These are phyloP conservation scores for Metschnikowia lunata DNA, from an alignment of 805 yeast genomes.

Conservation along the genomic window DNA sequence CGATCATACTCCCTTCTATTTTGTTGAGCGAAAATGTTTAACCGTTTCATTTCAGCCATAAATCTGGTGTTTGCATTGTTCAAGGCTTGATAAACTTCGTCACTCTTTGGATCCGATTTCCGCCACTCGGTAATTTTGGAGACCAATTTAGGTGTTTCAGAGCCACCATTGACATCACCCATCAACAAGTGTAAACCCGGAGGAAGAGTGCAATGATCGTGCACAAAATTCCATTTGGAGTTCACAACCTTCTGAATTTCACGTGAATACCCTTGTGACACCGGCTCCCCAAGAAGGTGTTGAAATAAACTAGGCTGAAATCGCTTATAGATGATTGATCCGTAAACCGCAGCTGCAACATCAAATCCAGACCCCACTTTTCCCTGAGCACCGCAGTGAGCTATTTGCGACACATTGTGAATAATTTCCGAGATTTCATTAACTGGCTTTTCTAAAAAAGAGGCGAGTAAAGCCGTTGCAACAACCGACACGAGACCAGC, in stretches of 20 bases:
- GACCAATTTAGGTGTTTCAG: conserved; percentile 91
- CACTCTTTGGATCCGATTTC: conserved; percentile 45
- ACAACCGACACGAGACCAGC: conserved; percentile 88
- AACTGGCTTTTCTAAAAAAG: conserved; percentile 14
- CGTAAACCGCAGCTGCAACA: conserved; percentile 92
- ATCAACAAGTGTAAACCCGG: conserved; percentile 63
- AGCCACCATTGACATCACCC: conserved; percentile 94
- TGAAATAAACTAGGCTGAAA: conserved; percentile 57
- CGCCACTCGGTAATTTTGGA: conserved; percentile 72
- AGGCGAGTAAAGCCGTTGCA: conserved; percentile 60
- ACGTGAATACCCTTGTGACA: conserved; percentile 3
- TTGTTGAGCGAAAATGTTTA: conserved; percentile 30
- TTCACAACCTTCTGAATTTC: conserved; percentile 37
- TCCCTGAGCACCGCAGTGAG: conserved; percentile 92
- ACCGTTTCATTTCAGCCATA: conserved; percentile 42
- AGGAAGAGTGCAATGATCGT: conserved; percentile 59
- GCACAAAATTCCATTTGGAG: conserved; percentile 59
- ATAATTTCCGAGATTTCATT: conserved; percentile 30
- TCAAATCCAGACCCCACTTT: conserved; percentile 97
- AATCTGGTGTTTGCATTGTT: conserved; percentile 56
- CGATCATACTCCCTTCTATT: conserved; percentile 34
- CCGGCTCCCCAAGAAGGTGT: conserved; percentile 28
- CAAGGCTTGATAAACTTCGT: conserved; percentile 49
- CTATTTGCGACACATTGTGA: conserved; percentile 82
- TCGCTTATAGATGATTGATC: conserved; percentile 78